Percentiles rank a stretch among this genome's conserved stretches.
Evolutionary conservation across 352 stramenopile genomes (phyloP).

Genomic region (Phytophthora fragariae): DNA sequence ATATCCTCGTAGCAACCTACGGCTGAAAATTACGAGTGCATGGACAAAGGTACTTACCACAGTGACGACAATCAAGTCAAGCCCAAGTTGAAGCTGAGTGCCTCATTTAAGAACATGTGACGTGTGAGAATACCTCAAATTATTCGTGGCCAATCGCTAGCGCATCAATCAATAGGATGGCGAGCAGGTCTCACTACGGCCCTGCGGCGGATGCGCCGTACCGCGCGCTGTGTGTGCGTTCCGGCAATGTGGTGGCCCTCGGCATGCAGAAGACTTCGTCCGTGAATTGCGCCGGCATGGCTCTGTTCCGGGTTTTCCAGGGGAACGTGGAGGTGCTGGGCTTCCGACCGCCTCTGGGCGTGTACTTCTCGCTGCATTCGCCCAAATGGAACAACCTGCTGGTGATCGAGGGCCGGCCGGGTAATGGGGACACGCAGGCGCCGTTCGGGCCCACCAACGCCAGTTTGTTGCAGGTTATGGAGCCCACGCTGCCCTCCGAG

Average conservation of each 20-base stretch:
- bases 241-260: conserved; percentile 71
- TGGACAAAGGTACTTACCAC: neutral
- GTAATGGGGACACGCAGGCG: conserved; percentile 52
- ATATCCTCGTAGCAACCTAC: neutral
- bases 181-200: conserved; percentile 23
- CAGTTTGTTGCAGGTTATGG: conserved; percentile 53
- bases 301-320: conserved; percentile 83
- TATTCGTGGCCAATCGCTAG: conserved; percentile 17
- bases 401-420: conserved; percentile 55
- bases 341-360: conserved; percentile 68
- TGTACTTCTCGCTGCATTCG: conserved; percentile 85
- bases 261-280: conserved; percentile 57
- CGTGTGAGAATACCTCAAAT: conserved; percentile 36
- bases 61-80: neutral
- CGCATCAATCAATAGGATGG: conserved; percentile 15
- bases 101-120: conserved; percentile 26
- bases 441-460: conserved; percentile 56
- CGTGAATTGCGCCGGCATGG: conserved; percentile 80
- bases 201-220: conserved; percentile 34
- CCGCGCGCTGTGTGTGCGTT: conserved; percentile 55
- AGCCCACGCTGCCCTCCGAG: conserved; percentile 40
- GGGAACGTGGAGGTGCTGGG: conserved; percentile 76
- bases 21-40: neutral
- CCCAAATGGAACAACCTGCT: conserved; percentile 85
- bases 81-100: conserved; percentile 10